A percentile compares a stretch with the other conserved stretches of the same genome.
phyloP scores from a whole-genome alignment of 768 basidiomycete species.

The Suillus plorans region DNA sequence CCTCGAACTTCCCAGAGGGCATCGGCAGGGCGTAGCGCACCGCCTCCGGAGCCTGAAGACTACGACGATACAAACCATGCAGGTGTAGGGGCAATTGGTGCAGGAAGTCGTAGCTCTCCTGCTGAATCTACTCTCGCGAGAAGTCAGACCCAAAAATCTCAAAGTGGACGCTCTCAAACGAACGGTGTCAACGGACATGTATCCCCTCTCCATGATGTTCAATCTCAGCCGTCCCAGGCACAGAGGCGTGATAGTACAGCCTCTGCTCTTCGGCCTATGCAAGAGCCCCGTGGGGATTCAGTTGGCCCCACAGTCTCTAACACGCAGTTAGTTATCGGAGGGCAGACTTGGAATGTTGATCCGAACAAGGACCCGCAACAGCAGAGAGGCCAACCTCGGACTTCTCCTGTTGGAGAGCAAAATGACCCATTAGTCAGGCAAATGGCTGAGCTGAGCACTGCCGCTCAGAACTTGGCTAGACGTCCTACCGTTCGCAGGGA shows the following conservation, averaged over 20 bases:
- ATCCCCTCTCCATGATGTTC: slow-evolving; percentile 22
- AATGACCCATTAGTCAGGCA: slow-evolving; percentile 66
- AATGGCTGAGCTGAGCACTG: slow-evolving; percentile 51
- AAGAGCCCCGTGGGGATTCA: slow-evolving; percentile 52
- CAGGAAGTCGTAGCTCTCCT: slow-evolving; percentile 34
- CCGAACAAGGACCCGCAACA: slow-evolving; percentile 63
- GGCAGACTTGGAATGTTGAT: slow-evolving; percentile 66
- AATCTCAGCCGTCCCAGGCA: slow-evolving; percentile 18
- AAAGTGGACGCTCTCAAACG: slow-evolving; percentile 29
- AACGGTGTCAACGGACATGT: slow-evolving; percentile 32
- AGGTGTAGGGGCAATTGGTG: slow-evolving; percentile 70
- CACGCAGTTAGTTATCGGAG: slow-evolving; percentile 61
- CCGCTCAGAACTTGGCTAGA: slow-evolving; percentile 16
- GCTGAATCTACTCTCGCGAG: slow-evolving; percentile 29
- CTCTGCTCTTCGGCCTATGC: slow-evolving; percentile 28
- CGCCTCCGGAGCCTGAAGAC: slow-evolving; percentile 43
- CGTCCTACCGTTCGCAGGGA: slow-evolving; percentile 28
- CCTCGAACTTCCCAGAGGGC: slow-evolving; percentile 38
- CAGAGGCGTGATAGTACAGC: slow-evolving; percentile 28
- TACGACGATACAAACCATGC: slow-evolving; percentile 52
- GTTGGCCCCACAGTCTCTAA: slow-evolving; percentile 65
- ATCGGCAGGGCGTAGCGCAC: slow-evolving; percentile 17
- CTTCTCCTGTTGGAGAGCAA: slow-evolving; percentile 38
- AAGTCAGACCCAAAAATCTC: slow-evolving; percentile 31
- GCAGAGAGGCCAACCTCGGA: slow-evolving; percentile 22